Evolutionary conservation across 192 early-diverging fungal species (phyloP), one percentile per base, ranked within the genome.

Genomic region (Backusella parvicylindrica): DNA sequence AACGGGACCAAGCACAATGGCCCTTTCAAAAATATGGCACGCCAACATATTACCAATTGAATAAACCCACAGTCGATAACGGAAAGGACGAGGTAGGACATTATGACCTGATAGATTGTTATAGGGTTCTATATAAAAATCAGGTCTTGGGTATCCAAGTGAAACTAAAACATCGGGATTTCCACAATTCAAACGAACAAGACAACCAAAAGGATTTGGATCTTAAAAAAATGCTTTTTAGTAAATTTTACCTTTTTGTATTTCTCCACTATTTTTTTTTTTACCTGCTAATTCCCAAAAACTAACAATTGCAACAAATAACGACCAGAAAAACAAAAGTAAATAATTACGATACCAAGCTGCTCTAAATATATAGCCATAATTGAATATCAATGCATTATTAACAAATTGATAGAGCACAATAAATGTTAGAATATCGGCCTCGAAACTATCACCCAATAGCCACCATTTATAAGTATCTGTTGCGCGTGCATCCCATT

Each of bases 401-500:
- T 89, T 85, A 40, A 90, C 75, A 75, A 91, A 89, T 75, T 92
- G 90, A 83, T 80, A 91, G n/a, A 85, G 76, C 6, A 75, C 73
- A 11, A 91, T 40, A 28, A 87, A 82, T 0, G 85, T 80, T 40
- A 88, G 64, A 5, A 86, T 65, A 35, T 76, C 81, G 0, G 84
- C 85, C 76, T 92, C 90, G 77, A 83, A 92, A 78, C 89, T 92
- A 69, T 92, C 91, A 11, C 84, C 90, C 1, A 92, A 71, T 49
- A 90, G 77, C 86, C 87, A 91, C 91, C 90, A 92, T 43, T 84
- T 83, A 15, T 81, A 63, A 16, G 84, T 47, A 69, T 92, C 90
- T 15, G 76, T 83, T n/a, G 79, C 73, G 0, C 77, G 50, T 2
- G 84, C 65, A 75, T 89, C 84, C 76, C 89, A 91, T 79, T 92